phyloP scores from a whole-genome alignment of 441 rosid species.

The Hura crepitans region DNA sequence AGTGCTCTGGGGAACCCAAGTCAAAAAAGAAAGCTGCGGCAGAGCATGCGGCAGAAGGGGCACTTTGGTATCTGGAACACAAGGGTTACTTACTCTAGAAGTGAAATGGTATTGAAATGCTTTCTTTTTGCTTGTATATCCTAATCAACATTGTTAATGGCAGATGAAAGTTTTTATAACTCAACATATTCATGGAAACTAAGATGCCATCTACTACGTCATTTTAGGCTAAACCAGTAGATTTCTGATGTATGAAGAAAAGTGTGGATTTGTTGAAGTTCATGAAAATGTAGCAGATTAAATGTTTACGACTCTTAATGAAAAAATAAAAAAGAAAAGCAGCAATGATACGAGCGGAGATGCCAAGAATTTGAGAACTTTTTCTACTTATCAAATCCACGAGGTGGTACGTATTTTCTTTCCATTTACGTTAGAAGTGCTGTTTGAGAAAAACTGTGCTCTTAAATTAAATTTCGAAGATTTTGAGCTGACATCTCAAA shows the following conservation, averaged over 20 bases:
- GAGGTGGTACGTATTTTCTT: too few relatives aligned
- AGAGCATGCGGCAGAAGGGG: conserved; percentile 84
- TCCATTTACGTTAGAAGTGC: too few relatives aligned
- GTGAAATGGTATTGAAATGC: background rate
- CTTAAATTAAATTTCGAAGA: too few relatives aligned
- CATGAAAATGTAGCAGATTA: too few relatives aligned
- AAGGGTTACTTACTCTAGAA: conserved; percentile 36
- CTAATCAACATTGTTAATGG: background rate
- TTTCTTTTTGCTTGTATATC: background rate
- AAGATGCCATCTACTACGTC: background rate
- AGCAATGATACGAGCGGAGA: too few relatives aligned
- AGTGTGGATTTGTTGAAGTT: background rate
- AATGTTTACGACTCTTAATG: too few relatives aligned
- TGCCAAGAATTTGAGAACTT: too few relatives aligned
- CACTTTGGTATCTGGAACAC: conserved; percentile 63
- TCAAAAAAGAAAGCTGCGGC: conserved; percentile 74
- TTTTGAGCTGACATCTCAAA: too few relatives aligned
- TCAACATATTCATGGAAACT: background rate
- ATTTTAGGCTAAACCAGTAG: background rate
- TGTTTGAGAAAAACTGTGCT: too few relatives aligned
- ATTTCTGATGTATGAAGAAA: background rate
- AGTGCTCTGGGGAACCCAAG: conserved; percentile 54
- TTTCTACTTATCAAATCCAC: too few relatives aligned
- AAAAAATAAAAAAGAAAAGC: too few relatives aligned
- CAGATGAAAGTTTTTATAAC: background rate